Conservation (phyloP, 192 early-diverging fungal genomes). For the Lunasporangiospora selenospora region DNA sequence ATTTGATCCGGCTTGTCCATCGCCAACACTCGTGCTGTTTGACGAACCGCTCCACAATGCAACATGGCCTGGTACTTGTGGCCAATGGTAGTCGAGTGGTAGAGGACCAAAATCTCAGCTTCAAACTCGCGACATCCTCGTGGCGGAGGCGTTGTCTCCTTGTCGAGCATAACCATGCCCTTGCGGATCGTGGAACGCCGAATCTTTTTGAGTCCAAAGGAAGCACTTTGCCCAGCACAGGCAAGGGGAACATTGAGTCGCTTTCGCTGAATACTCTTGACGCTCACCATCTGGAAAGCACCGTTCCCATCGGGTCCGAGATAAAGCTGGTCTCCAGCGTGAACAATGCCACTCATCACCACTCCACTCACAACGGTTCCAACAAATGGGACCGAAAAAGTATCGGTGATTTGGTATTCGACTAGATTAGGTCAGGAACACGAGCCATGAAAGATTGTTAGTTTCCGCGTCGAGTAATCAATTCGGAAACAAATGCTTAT, state of each 20-base stretch:
- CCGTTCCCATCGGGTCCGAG: conserved; percentile 90
- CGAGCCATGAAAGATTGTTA: not conserved
- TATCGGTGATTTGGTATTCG: conserved; percentile 90
- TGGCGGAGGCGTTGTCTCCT: conserved; percentile 53
- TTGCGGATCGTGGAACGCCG: conserved; percentile 80
- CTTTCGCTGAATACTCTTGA: conserved; percentile 92
- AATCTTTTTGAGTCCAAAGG: conserved; percentile 88
- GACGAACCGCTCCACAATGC: conserved; percentile 86
- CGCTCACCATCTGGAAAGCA: conserved; percentile 73
- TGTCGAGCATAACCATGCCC: conserved; percentile 80
- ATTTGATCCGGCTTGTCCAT: conserved; percentile 66
- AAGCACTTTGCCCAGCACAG: conserved; percentile 82
- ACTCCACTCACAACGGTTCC: conserved; percentile 92
- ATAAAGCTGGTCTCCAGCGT: conserved; percentile 81
- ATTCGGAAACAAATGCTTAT: too few relatives aligned
- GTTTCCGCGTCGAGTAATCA: too few relatives aligned
- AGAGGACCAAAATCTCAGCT: conserved; percentile 91
- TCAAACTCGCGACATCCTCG: conserved; percentile 77
- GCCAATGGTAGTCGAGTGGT: conserved; percentile 91
- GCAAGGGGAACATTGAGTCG: conserved; percentile 80
- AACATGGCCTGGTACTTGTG: conserved; percentile 95
- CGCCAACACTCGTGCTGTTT: conserved; percentile 84
- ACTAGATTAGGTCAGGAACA: too few relatives aligned
- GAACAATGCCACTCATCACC: conserved; percentile 72
- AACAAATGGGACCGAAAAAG: conserved; percentile 89